phyloP scores from a whole-genome alignment of 495 filamentous ascomycete species.

The Jackrogersella multiformis region DNA sequence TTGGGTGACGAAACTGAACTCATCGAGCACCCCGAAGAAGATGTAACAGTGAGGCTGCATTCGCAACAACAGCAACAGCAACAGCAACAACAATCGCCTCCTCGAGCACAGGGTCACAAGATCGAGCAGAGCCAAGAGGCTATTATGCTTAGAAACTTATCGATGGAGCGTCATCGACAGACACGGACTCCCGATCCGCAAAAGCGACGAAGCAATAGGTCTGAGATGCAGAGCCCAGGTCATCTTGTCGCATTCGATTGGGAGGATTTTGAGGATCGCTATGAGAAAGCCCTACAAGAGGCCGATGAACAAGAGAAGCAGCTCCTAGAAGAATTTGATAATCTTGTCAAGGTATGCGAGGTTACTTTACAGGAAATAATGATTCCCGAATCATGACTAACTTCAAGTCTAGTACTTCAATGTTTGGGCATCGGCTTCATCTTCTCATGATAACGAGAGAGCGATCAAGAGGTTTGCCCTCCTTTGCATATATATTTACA shows the following conservation, averaged over 20 bases:
- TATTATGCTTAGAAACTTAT: constrained; percentile 9
- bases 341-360: constrained; percentile 65
- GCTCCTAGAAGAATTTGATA: constrained; percentile 69
- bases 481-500: neutral
- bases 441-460: constrained; percentile 73
- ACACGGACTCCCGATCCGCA: constrained; percentile 42
- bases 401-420: constrained; percentile 66
- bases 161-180: constrained; percentile 36
- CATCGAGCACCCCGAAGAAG: constrained; percentile 24
- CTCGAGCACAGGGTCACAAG: constrained; percentile 48
- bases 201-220: constrained; percentile 45
- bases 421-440: constrained; percentile 72
- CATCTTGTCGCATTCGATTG: constrained; percentile 66
- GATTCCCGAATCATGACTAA: constrained; percentile 30
- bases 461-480: constrained; percentile 65
- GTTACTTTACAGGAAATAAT: neutral
- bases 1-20: constrained; percentile 34
- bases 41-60: constrained; percentile 36
- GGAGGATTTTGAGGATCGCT: constrained; percentile 72
- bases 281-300: constrained; percentile 66
- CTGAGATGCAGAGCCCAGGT: constrained; percentile 53
- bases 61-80: constrained; percentile 50
- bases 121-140: constrained; percentile 50
- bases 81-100: constrained; percentile 40
- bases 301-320: constrained; percentile 67